Percentiles rank a stretch among this genome's conserved stretches.
These are phyloP conservation scores for Penicillium turbatum DNA, from an alignment of 495 filamentous ascomycete genomes.

Conservation along the genomic window DNA sequence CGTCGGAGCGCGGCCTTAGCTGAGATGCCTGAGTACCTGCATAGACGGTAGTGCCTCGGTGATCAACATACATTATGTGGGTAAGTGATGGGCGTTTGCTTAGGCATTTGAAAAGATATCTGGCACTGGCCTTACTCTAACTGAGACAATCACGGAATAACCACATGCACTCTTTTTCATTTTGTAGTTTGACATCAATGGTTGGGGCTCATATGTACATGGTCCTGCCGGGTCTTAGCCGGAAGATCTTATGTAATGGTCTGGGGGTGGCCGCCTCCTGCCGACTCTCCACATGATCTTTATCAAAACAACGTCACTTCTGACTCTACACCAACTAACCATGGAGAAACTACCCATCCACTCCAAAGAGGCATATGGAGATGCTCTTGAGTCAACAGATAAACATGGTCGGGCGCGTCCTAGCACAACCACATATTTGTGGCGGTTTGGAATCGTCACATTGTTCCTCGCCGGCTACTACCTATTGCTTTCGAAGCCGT, in stretches of 20 bases:
- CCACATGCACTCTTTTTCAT: background rate
- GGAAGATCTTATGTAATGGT: slow-evolving; percentile 6
- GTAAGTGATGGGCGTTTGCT: background rate
- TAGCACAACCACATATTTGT: slow-evolving; percentile 9
- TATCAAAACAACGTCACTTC: slow-evolving; percentile 10
- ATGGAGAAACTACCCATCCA: slow-evolving; percentile 30
- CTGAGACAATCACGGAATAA: background rate
- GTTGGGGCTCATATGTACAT: background rate
- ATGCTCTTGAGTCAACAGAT: background rate
- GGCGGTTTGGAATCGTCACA: slow-evolving; percentile 17
- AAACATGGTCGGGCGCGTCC: slow-evolving; percentile 6
- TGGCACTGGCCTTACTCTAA: background rate
- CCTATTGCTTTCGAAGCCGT: slow-evolving; percentile 15
- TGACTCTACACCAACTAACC: background rate
- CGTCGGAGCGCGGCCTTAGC: background rate
- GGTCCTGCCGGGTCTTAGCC: background rate
- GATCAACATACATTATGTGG: background rate
- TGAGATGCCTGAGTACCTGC: background rate
- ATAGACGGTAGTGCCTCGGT: background rate
- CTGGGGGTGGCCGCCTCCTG: background rate
- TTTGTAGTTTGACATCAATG: background rate
- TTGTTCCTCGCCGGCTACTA: slow-evolving; percentile 17
- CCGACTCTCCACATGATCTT: slow-evolving; percentile 9
- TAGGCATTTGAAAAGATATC: background rate
- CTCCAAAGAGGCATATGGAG: slow-evolving; percentile 11